Base-by-base conservation (phyloP, 2,329 filamentous ascomycete species). In the Cercospora sp. region DNA sequence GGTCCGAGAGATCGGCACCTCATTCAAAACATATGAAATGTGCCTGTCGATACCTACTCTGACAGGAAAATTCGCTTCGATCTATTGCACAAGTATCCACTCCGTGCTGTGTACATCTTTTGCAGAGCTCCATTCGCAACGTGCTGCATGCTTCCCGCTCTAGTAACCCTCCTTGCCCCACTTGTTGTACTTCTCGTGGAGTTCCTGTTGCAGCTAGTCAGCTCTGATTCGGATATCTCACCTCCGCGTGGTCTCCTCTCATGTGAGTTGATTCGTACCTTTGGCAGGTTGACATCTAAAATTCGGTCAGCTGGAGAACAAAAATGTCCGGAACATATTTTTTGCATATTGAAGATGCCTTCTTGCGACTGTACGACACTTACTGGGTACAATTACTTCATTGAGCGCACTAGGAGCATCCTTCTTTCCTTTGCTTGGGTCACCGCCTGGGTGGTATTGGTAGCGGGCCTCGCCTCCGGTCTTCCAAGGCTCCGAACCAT, bases 101-200 rank as follows among this genome's bases (percentile, higher is more conserved):
- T 39, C 26, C 60, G 26, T 63, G 28, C 60, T 63, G 60, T 63
- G 33, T 63, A 63, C 42, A 55, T 31, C 30, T 33, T 33, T n/a
- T n/a, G 45, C 20, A 23, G 18, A 23, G 8, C 2, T 26, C 45
- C 12, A 18, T 23, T 36, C 42, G 9, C 26, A 5, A n/a, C 42
- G 9, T 33, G 30, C 57, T 59, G 28, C 42, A 31, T 18, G 48
- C 28, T 13, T 53, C 28, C 18, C 10, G 60, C 36, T 74, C 72
- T 77, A 92, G 83, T 91, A 98, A 75, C 93, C 94, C 75, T 98
- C 95, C 89, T 98, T 98, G 82, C 95, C 95, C 89, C 92, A 98
- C 87, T 99, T 99, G 91, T 99, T 99, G 89, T 91, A 98, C 85
- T 91, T 91, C 76, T 99, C 95, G 84, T 99, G 95, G 72, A 97